phyloP scores from a whole-genome alignment of 192 early-diverging fungal genomes.

The Coemansia sp. region DNA sequence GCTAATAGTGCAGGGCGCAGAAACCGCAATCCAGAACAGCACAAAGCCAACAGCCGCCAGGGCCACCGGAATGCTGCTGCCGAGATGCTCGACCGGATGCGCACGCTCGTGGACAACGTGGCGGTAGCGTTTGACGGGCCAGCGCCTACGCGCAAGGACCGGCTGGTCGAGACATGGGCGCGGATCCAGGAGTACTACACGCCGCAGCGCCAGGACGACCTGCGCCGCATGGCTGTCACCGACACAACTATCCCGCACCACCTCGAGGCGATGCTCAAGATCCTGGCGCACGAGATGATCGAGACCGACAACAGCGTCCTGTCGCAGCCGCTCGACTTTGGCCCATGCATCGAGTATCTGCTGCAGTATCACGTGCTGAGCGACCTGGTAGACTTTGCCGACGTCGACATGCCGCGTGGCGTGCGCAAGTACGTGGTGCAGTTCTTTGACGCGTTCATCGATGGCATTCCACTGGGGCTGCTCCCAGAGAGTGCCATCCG shows the following conservation, averaged over 20 bases:
- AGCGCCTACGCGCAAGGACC: slow-evolving; percentile 27
- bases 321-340: slow-evolving; percentile 42
- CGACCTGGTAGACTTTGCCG: slow-evolving; percentile 45
- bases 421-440: slow-evolving; percentile 39
- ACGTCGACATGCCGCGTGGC: slow-evolving; percentile 42
- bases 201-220: slow-evolving; percentile 23
- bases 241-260: slow-evolving; percentile 50
- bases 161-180: slow-evolving; percentile 44
- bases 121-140: slow-evolving; percentile 34
- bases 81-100: slow-evolving; percentile 18
- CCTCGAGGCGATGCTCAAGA: slow-evolving; percentile 33
- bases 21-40: not conserved
- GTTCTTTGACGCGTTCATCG: slow-evolving; percentile 43
- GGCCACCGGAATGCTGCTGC: slow-evolving; percentile 3
- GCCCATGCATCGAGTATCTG: slow-evolving; percentile 47
- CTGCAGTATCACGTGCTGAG: slow-evolving; percentile 48
- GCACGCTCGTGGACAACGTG: slow-evolving; percentile 40
- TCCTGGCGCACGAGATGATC: slow-evolving; percentile 30
- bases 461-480: slow-evolving; percentile 32
- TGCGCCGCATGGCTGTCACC: slow-evolving; percentile 11
- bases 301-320: slow-evolving; percentile 4
- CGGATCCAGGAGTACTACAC: slow-evolving; percentile 47
- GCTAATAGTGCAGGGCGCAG: not conserved
- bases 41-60: not conserved
- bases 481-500: slow-evolving; percentile 52